Conservation (phyloP, 2,329 filamentous ascomycete species). For the Penicillium sp. region DNA sequence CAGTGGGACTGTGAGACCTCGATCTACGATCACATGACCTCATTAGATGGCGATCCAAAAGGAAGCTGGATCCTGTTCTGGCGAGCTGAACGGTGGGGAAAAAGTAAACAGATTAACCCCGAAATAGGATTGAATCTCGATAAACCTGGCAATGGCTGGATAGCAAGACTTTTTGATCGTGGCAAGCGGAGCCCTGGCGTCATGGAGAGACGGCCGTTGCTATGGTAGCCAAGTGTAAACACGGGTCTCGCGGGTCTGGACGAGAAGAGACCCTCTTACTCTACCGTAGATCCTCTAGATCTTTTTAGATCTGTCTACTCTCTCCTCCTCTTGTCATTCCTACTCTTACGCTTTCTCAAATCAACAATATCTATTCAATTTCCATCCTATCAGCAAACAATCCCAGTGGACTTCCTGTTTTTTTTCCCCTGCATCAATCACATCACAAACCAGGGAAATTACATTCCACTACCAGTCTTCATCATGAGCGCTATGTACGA, state of each 20-base stretch:
- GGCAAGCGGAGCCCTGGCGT: slow-evolving; percentile 22
- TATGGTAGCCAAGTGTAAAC: slow-evolving; percentile 40
- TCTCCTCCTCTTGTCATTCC: slow-evolving; percentile 5
- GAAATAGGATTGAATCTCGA: slow-evolving; percentile 14
- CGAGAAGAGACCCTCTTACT: slow-evolving; percentile 17
- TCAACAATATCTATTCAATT: neutral
- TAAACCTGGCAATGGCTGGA: slow-evolving; percentile 5
- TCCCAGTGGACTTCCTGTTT: neutral
- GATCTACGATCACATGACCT: slow-evolving; percentile 7
- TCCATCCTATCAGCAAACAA: neutral
- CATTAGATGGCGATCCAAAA: too few relatives aligned
- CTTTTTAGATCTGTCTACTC: slow-evolving; percentile 14
- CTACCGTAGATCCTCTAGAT: slow-evolving; percentile 21
- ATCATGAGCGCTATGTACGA: slow-evolving; percentile 39
- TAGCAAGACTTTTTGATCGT: slow-evolving; percentile 10
- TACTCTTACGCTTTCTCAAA: neutral
- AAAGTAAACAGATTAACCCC: slow-evolving; percentile 13
- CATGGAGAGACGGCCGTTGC: slow-evolving; percentile 30
- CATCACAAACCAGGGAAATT: slow-evolving; percentile 15
- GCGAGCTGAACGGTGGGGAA: slow-evolving; percentile 27
- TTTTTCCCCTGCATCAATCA: neutral
- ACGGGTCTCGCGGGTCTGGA: slow-evolving; percentile 22
- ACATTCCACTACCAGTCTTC: slow-evolving; percentile 18
- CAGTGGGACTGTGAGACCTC: neutral
- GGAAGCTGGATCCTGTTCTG: slow-evolving; percentile 8